phyloP scores from a whole-genome alignment of 2,329 filamentous ascomycete species.

The Neofusicoccum sp. region DNA sequence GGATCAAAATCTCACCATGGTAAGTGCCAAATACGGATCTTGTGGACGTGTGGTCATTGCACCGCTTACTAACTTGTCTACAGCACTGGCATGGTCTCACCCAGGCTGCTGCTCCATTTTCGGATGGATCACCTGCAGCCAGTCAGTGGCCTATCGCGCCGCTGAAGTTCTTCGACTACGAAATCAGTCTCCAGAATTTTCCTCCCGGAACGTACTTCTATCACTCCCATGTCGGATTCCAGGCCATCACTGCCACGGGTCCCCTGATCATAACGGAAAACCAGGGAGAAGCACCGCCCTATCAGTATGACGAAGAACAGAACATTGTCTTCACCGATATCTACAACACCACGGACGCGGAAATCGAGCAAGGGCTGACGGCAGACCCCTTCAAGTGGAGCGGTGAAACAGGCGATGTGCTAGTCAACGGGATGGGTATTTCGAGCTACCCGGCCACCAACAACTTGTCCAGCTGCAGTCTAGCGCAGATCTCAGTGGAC shows the following conservation, averaged over 20 bases:
- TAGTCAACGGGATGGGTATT: slow-evolving; percentile 58
- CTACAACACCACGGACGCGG: slow-evolving; percentile 54
- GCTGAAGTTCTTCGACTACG: slow-evolving; percentile 65
- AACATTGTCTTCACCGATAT: slow-evolving; percentile 57
- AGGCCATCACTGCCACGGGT: slow-evolving; percentile 58
- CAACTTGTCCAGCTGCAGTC: slow-evolving; percentile 40
- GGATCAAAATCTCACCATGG: slow-evolving; percentile 57
- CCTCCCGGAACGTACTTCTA: slow-evolving; percentile 67
- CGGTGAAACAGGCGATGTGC: slow-evolving; percentile 57
- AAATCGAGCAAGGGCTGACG: slow-evolving; percentile 52
- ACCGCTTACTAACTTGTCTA: background rate
- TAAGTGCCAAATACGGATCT: slow-evolving; percentile 24
- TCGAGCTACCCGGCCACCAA: slow-evolving; percentile 25
- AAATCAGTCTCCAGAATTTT: slow-evolving; percentile 53
- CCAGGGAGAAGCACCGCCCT: slow-evolving; percentile 44
- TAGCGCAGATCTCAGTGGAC: slow-evolving; percentile 57
- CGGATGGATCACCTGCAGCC: slow-evolving; percentile 60
- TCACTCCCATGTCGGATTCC: slow-evolving; percentile 65
- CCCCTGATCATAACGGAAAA: slow-evolving; percentile 58
- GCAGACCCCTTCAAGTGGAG: slow-evolving; percentile 55
- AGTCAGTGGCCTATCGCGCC: slow-evolving; percentile 66
- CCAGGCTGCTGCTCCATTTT: slow-evolving; percentile 60
- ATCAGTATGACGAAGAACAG: slow-evolving; percentile 62
- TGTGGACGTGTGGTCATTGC: background rate
- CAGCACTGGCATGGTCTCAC: slow-evolving; percentile 68